These are phyloP conservation scores for Amanita molliuscula DNA, from an alignment of 768 basidiomycete genomes.

Conservation along the genomic window DNA sequence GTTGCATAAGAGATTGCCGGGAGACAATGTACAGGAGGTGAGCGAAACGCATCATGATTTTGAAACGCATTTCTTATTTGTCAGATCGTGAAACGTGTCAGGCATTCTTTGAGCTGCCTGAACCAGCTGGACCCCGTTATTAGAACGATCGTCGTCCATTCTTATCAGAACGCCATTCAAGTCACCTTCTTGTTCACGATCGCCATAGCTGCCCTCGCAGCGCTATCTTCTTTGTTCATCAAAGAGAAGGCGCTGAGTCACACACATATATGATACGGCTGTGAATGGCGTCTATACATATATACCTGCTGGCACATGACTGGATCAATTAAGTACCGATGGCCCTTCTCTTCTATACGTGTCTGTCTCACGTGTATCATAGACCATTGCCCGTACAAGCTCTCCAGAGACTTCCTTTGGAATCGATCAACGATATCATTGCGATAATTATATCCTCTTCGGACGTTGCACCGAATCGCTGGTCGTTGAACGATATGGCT, in stretches of 20 bases:
- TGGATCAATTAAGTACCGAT: too few relatives aligned
- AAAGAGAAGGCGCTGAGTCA: slow-evolving; percentile 32
- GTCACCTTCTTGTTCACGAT: slow-evolving; percentile 38
- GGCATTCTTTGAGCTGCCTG: slow-evolving; percentile 38
- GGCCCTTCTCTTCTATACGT: too few relatives aligned
- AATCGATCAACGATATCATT: too few relatives aligned
- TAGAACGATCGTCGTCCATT: slow-evolving; percentile 23
- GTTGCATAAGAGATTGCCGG: slow-evolving; percentile 30
- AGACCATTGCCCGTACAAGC: too few relatives aligned
- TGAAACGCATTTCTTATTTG: background rate
- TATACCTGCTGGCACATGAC: too few relatives aligned
- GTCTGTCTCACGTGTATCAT: too few relatives aligned
- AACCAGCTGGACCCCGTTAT: slow-evolving; percentile 30
- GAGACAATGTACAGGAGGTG: slow-evolving; percentile 43
- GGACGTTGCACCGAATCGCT: too few relatives aligned
- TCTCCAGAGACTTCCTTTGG: too few relatives aligned
- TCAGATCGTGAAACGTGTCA: slow-evolving; percentile 38
- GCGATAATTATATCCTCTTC: too few relatives aligned
- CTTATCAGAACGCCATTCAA: slow-evolving; percentile 36
- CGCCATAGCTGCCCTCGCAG: slow-evolving; percentile 26
- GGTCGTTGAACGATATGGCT: too few relatives aligned
- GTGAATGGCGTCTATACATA: too few relatives aligned
- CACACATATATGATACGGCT: slow-evolving; percentile 3
- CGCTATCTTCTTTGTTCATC: slow-evolving; percentile 39
- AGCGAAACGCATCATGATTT: slow-evolving; percentile 7